Conservation (phyloP, 2,329 filamentous ascomycete species). For the Colletotrichum cuscutae region DNA sequence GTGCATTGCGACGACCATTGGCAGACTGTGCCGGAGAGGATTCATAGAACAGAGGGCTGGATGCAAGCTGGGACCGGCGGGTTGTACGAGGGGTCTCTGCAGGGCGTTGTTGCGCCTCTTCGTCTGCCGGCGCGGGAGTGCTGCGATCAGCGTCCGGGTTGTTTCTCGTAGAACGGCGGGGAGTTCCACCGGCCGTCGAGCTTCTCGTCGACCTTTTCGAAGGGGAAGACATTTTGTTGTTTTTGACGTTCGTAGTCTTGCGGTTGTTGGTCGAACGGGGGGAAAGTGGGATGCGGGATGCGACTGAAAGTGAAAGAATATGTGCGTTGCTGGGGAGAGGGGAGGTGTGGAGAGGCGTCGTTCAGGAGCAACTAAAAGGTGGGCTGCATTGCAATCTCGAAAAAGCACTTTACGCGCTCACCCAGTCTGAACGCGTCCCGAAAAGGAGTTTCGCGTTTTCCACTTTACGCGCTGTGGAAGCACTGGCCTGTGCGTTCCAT, state of each 20-base stretch:
- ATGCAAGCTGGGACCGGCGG: constrained; percentile 66
- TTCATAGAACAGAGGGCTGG: constrained; percentile 85
- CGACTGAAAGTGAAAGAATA: constrained; percentile 39
- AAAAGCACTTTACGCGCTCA: constrained; percentile 32
- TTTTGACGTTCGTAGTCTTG: neutral
- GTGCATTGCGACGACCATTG: constrained; percentile 42
- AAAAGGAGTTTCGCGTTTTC: constrained; percentile 37
- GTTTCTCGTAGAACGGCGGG: constrained; percentile 47
- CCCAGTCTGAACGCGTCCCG: neutral
- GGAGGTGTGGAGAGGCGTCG: constrained; percentile 25
- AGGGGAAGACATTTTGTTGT: constrained; percentile 53
- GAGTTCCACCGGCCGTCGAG: constrained; percentile 59
- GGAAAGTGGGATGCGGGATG: constrained; percentile 37
- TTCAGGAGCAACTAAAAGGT: constrained; percentile 31
- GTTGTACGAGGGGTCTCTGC: constrained; percentile 57
- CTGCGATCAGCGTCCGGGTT: constrained; percentile 51
- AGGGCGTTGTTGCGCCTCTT: constrained; percentile 28
- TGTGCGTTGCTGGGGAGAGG: constrained; percentile 33
- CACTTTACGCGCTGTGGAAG: constrained; percentile 36
- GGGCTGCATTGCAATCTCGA: constrained; percentile 30
- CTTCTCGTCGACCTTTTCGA: constrained; percentile 58
- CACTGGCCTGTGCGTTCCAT: constrained; percentile 20
- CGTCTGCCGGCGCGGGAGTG: constrained; percentile 50
- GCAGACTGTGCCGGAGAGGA: constrained; percentile 52
- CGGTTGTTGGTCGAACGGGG: constrained; percentile 25